Base-by-base conservation (phyloP, 257 asterid genomes). In the Jaltomata sinuosa region DNA sequence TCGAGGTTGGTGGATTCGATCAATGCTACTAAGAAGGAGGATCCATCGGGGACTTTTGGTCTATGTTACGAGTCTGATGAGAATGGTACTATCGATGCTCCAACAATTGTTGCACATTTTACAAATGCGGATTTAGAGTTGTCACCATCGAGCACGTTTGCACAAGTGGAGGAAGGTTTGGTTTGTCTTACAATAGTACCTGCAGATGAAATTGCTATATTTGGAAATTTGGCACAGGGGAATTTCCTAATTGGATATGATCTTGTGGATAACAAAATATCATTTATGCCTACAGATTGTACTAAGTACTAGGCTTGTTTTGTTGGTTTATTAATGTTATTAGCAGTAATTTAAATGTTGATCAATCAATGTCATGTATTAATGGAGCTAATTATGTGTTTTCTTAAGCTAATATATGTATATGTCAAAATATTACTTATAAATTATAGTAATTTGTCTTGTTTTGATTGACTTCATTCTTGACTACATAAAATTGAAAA, bases 271-370 rank as follows among this genome's bases (percentile, higher is more conserved):
- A 82, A 54, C 81, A 88, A 83, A 3, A 87, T 91, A n/a, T 84
- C 92, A 1, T 92, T 91, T 84, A 83, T 84, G 89, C 91, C 92
- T 0, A 86, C 88, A 19, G 87, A 87, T 85, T 92, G 96, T 32
- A 55, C 85, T 34, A 57, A 36, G n/a, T 38, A 38, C 42, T 38
- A 38, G 42, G 6, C 6, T 38, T 38, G 42, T 38, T 38, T 38
- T 38, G 7, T 38, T 38, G 42, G 42, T 38, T 38, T 6, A 38
- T 38, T 38, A 38, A 38, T 38, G 7, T 3, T 38, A 38, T 38
- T 38, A 38, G 42, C 7, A 38, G 42, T 38, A 38, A 38, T 38
- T 38, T 38, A 4, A 38, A 38, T 38, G 42, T 38, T 38, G 42
- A 38, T 38, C 6, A 38, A 38, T 38, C 6, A 8, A 6, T 38